A percentile compares a stretch with the other conserved stretches of the same genome.
Conservation (phyloP, 2,329 filamentous ascomycete species). For the Achaetomium macrosporum region DNA sequence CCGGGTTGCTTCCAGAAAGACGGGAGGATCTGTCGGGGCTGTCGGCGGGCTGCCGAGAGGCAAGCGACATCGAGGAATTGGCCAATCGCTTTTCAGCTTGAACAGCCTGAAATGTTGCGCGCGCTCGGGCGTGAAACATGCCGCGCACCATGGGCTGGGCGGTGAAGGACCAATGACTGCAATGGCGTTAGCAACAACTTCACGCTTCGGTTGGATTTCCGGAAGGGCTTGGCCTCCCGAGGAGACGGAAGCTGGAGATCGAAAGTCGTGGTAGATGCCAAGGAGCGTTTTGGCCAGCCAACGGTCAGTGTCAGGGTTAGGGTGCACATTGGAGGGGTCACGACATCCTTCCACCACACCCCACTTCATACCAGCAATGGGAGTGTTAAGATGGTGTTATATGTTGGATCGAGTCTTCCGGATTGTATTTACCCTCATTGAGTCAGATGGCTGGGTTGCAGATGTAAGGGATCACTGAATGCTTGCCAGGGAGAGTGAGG, state of each 20-base stretch:
- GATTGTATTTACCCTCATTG: not conserved
- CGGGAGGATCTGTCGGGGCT: not conserved
- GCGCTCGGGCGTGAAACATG: not conserved
- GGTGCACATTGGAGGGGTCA: not conserved
- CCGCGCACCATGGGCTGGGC: no score
- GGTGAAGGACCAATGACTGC: no score
- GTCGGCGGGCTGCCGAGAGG: not conserved
- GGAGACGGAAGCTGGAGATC: no score
- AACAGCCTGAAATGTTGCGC: constrained; percentile 1
- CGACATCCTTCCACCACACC: no score
- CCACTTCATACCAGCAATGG: no score
- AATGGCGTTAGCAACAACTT: no score
- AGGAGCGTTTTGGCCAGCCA: not conserved
- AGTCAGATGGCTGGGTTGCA: no score
- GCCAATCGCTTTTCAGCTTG: not conserved
- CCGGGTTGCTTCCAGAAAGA: not conserved
- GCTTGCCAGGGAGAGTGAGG: not conserved
- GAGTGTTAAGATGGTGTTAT: no score
- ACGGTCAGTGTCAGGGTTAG: not conserved
- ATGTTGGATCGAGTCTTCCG: not conserved
- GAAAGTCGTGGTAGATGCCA: not conserved
- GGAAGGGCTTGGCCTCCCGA: constrained; percentile 8
- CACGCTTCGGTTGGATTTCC: constrained; percentile 2
- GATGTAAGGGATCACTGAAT: not conserved
- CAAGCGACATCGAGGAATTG: not conserved